These are phyloP conservation scores for Flaveria trinervia DNA, from an alignment of 129 eudicot genomes.

Conservation along the genomic window DNA sequence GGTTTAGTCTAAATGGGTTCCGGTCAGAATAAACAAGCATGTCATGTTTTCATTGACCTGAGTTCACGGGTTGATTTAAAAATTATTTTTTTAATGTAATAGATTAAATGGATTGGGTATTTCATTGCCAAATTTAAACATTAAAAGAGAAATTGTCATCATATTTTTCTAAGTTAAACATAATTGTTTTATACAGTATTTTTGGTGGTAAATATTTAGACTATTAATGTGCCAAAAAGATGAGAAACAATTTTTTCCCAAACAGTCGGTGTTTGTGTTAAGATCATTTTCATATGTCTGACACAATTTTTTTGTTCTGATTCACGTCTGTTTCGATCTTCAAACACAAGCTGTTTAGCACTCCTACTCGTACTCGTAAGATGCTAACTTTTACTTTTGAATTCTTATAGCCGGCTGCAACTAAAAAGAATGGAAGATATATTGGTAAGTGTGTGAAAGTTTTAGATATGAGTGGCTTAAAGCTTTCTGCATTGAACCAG, in stretches of 20 bases:
- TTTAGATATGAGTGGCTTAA: constrained; percentile 77
- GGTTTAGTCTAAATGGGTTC: neutral
- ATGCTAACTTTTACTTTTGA: neutral
- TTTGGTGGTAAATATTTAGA: neutral
- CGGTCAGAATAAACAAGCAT: neutral
- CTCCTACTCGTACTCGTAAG: neutral
- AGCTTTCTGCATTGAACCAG: constrained; percentile 67
- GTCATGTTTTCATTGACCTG: neutral
- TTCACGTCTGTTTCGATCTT: neutral
- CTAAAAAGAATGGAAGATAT: constrained; percentile 55
- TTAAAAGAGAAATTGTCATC: neutral
- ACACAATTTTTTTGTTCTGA: neutral
- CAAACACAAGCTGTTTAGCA: neutral
- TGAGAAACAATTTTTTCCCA: neutral
- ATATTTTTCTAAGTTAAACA: neutral
- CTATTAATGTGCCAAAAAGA: neutral
- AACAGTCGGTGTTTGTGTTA: neutral
- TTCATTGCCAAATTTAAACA: neutral
- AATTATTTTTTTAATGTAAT: neutral
- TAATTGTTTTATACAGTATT: neutral
- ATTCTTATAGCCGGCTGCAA: constrained; percentile 56
- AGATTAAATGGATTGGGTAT: neutral
- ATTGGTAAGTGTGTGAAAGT: constrained; percentile 67
- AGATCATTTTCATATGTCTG: neutral
- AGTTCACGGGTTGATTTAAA: too few species aligned